These are phyloP conservation scores for Cucumis melo DNA, from an alignment of 306 rosid species.

Conservation along the genomic window DNA sequence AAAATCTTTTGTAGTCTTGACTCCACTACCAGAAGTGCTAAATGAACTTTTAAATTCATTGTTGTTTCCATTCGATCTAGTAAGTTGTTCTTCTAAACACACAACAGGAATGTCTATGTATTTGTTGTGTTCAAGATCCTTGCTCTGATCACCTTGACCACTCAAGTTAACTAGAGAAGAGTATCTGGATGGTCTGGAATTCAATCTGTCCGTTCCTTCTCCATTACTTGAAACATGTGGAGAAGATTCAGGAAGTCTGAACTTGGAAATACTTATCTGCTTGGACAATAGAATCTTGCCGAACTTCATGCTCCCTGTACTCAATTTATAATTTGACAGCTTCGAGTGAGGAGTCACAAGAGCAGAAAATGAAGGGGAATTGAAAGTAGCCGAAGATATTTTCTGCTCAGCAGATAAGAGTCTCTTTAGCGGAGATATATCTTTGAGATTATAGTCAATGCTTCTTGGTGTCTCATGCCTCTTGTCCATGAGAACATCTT, in stretches of 20 bases:
- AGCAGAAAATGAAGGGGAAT: slow-evolving; percentile 19
- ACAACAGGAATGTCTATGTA: slow-evolving; percentile 23
- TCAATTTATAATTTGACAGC: slow-evolving; percentile 12
- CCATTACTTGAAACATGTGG: slow-evolving; percentile 38
- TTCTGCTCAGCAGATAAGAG: slow-evolving; percentile 18
- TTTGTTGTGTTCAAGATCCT: slow-evolving; percentile 22
- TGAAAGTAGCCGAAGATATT: slow-evolving; percentile 23
- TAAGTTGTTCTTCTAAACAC: slow-evolving; percentile 24
- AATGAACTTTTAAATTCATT: slow-evolving; percentile 19
- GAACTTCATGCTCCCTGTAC: slow-evolving; percentile 14
- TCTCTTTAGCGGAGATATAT: slow-evolving; percentile 19
- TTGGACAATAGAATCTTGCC: slow-evolving; percentile 21
- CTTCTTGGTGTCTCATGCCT: slow-evolving; percentile 5
- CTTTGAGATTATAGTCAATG: slow-evolving; percentile 18
- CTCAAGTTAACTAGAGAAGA: slow-evolving; percentile 31
- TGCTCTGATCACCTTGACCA: slow-evolving; percentile 9
- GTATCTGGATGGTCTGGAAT: slow-evolving; percentile 38
- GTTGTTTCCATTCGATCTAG: slow-evolving; percentile 18
- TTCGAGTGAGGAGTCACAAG: slow-evolving; percentile 28
- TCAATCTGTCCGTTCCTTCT: slow-evolving; percentile 40
- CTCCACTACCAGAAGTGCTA: slow-evolving; percentile 17
- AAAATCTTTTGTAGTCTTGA: slow-evolving; percentile 14
- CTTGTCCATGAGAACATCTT: slow-evolving; percentile 15
- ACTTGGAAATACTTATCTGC: slow-evolving; percentile 38
- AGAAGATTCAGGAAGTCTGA: slow-evolving; percentile 28